These are phyloP conservation scores for Colletotrichum phormii DNA, from an alignment of 2,329 filamentous ascomycete genomes.

Conservation along the genomic window DNA sequence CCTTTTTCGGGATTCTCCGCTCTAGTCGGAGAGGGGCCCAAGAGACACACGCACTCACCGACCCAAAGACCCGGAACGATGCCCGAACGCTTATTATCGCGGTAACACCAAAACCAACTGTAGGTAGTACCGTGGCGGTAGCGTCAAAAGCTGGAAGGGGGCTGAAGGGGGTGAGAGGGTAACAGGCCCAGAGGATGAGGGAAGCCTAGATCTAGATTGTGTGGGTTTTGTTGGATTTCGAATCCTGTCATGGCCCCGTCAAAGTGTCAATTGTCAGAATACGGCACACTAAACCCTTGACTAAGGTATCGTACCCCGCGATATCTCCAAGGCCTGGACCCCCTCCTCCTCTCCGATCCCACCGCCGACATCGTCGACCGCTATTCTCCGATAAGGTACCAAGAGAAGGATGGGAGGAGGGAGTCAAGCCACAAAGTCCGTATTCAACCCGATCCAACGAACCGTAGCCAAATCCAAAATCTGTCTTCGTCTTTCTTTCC, in stretches of 20 bases:
- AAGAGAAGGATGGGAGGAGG: not conserved
- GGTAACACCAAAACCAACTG: too few relatives aligned
- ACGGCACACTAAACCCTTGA: not conserved
- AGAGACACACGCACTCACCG: not conserved
- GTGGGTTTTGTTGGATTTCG: not conserved
- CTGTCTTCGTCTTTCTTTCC: not conserved
- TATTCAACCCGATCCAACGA: not conserved
- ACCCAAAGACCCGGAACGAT: not conserved
- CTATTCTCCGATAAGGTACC: not conserved
- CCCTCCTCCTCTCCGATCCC: not conserved
- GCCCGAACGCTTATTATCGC: not conserved
- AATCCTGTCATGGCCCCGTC: too few relatives aligned
- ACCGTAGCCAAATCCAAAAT: not conserved
- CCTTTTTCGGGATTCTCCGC: not conserved
- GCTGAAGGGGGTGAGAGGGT: not conserved
- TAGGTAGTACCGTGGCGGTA: not conserved
- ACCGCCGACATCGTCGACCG: constrained; percentile 8
- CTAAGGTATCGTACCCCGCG: not conserved
- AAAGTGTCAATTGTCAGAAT: too few relatives aligned
- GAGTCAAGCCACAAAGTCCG: not conserved
- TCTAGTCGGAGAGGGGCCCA: too few relatives aligned
- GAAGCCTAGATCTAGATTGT: not conserved
- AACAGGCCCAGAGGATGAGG: too few relatives aligned
- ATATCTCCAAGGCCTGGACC: not conserved
- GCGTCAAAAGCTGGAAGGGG: not conserved